Evolutionary conservation across 345 rosid species (phyloP).

Genomic region (Angophora floribunda): DNA sequence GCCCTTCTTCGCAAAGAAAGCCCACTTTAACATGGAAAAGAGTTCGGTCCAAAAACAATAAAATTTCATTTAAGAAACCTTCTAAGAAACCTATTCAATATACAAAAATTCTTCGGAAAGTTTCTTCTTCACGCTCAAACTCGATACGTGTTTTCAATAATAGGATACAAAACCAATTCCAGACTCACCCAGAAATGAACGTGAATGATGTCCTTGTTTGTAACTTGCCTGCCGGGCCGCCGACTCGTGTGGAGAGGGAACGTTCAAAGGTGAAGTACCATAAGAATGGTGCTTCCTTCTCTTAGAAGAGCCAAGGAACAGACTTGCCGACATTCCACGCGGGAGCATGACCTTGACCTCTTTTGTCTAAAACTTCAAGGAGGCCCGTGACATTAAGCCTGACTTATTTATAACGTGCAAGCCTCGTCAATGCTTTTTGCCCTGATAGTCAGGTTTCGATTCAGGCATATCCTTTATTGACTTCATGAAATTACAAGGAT

Average conservation of each 20-base stretch:
- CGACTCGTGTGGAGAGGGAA: background rate
- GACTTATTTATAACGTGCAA: background rate
- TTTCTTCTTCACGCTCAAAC: background rate
- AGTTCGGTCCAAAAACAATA: background rate
- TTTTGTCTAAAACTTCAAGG: background rate
- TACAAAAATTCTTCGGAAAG: no score
- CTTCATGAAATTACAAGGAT: background rate
- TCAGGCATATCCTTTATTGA: background rate
- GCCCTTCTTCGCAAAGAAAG: background rate
- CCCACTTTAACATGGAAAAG: background rate
- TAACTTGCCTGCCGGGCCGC: background rate
- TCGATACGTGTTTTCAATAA: no score
- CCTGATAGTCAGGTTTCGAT: background rate
- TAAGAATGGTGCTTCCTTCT: background rate
- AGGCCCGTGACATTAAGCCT: background rate
- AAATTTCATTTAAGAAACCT: no score
- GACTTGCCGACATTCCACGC: background rate
- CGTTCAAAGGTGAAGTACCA: background rate
- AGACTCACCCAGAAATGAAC: background rate
- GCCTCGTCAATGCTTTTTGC: background rate
- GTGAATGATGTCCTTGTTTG: background rate
- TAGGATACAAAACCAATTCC: background rate
- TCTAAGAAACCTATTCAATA: no score
- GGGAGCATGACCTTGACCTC: background rate
- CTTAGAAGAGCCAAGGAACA: background rate